phyloP scores from a whole-genome alignment of 2,329 filamentous ascomycete genomes.

The Pezicula neosporulosa region DNA sequence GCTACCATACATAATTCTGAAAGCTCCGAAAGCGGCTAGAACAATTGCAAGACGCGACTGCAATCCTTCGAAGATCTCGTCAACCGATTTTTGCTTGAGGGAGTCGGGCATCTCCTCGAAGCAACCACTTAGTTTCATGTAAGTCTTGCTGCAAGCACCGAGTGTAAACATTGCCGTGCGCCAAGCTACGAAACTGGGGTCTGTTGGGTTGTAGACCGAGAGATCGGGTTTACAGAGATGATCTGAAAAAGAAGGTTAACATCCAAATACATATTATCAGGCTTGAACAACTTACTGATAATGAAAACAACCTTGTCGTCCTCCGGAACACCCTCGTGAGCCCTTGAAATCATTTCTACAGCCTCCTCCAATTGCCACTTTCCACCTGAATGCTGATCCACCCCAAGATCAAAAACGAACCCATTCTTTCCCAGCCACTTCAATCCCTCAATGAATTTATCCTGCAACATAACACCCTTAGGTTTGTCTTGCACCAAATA shows the following conservation, averaged over 20 bases:
- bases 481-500: constrained; percentile 81
- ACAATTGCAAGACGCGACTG: constrained; percentile 70
- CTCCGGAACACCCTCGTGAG: constrained; percentile 58
- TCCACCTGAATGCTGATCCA: constrained; percentile 77
- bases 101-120: constrained; percentile 72
- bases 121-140: constrained; percentile 86
- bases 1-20: constrained; percentile 81
- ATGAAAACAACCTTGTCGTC: constrained; percentile 46
- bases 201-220: constrained; percentile 51
- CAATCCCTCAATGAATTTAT: constrained; percentile 62
- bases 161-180: constrained; percentile 64
- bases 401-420: constrained; percentile 76
- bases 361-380: constrained; percentile 70
- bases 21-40: constrained; percentile 67
- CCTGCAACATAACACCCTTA: constrained; percentile 57
- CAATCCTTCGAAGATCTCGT: constrained; percentile 59
- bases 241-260: constrained; percentile 45
- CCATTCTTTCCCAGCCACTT: constrained; percentile 61
- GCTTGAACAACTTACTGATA: constrained; percentile 23
- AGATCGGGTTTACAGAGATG: constrained; percentile 89
- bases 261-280: neutral
- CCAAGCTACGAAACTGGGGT: constrained; percentile 60
- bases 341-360: constrained; percentile 64
- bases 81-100: constrained; percentile 43
- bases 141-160: constrained; percentile 61